Evolutionary conservation across 2,329 filamentous ascomycete species (phyloP).

Genomic region (Madurella mycetomatis): DNA sequence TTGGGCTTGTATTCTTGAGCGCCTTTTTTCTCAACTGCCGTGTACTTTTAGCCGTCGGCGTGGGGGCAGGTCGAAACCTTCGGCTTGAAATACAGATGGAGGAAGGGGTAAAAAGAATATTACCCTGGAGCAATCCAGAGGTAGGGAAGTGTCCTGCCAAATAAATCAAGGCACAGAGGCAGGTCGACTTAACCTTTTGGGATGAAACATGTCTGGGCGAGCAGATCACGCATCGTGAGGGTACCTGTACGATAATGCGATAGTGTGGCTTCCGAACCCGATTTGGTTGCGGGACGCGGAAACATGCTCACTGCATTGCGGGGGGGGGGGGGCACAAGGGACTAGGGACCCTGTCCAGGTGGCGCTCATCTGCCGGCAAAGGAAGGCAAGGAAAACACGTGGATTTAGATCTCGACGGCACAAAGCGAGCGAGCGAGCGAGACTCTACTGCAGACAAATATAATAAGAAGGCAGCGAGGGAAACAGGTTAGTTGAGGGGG

Average conservation of each 20-base stretch:
- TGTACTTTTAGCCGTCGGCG: not conserved
- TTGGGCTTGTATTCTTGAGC: not conserved
- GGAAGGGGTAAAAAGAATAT: not conserved
- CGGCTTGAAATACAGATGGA: not conserved
- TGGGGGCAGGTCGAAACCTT: not conserved
- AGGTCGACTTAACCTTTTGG: not conserved
- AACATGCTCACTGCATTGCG: conserved; percentile 8
- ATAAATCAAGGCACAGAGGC: not conserved
- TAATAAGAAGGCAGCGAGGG: too few relatives aligned
- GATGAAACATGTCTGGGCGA: conserved; percentile 9
- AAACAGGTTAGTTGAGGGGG: too few relatives aligned
- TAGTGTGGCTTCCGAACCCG: not conserved
- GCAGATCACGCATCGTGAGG: not conserved
- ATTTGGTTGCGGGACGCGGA: not conserved
- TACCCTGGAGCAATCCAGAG: not conserved
- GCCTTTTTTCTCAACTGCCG: not conserved
- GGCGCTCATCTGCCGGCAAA: not conserved
- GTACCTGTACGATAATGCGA: conserved; percentile 4
- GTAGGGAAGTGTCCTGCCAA: not conserved
- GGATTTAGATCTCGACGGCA: too few relatives aligned
- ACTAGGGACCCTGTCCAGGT: not conserved
- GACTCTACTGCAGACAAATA: too few relatives aligned
- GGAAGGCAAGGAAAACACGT: too few relatives aligned
- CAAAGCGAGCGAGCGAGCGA: too few relatives aligned
- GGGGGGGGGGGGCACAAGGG: not conserved